Evolutionary conservation across 805 yeast genomes (phyloP), one percentile per base, ranked within the genome.

Genomic region (Hagleromyces aurorensis): DNA sequence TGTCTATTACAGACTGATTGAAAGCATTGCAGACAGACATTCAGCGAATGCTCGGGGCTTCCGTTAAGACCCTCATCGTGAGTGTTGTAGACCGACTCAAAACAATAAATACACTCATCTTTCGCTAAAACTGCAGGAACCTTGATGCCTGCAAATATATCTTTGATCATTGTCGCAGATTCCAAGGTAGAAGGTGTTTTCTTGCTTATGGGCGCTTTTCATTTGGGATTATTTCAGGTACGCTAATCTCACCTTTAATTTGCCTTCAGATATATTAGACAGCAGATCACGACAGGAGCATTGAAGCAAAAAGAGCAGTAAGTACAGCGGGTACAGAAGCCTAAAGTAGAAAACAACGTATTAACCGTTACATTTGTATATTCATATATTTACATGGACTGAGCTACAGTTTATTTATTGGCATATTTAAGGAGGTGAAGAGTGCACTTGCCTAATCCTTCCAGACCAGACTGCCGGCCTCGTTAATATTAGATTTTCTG

Each of bases 91-190:
- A 83, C 71, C 0, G 83, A 74, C 37, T 77, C 89, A 49, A 80
- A 89, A 30, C 87, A 79, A 57, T 72, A 89, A 61, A 81, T 80
- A 51, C 96, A 87, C 42, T 86, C 96, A 59, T 89, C 96, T 50
- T 84, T 87, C 47, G 74, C 77, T 11, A 87, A 72, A 3, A 66
- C 61, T 14, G 56, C 37, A 3, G 61, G 57, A 17, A 60, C 32
- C 3, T 41, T 32, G 11, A 38, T 23, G 7, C 24, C 25, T 4
- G 23, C 25, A 16, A 41, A 25, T 16, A 46, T 13, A 5, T 19
- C 29, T 7, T 39, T 45, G 10, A 32, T 25, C 38, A 37, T 36
- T 7, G 27, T 18, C 13, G 19, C 22, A 19, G 21, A n/a, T n/a
- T n/a, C n/a, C n/a, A n/a, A n/a, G n/a, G n/a, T n/a, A n/a, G n/a